phyloP scores from a whole-genome alignment of 768 basidiomycete genomes.

The Leccinellum albellum region DNA sequence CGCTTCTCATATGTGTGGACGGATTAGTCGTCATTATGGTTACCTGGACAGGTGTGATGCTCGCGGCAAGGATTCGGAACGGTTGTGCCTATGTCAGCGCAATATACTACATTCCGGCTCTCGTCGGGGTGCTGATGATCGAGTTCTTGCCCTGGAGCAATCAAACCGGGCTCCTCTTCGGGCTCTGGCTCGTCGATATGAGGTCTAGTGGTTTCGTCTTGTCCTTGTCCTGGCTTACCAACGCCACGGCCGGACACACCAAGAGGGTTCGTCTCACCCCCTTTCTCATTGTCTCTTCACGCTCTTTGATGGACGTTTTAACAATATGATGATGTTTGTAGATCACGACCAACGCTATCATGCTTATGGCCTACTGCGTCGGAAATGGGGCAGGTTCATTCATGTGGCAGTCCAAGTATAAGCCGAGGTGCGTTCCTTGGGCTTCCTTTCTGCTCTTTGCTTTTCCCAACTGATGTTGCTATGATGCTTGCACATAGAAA shows the following conservation, averaged over 20 bases:
- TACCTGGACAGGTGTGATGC: slow-evolving; percentile 59
- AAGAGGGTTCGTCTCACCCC: slow-evolving; percentile 53
- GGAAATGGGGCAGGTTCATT: slow-evolving; percentile 69
- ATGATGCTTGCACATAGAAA: slow-evolving; percentile 29
- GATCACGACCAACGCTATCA: slow-evolving; percentile 55
- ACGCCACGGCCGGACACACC: slow-evolving; percentile 67
- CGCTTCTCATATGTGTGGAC: slow-evolving; percentile 63
- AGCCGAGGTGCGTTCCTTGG: slow-evolving; percentile 48
- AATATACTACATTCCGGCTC: slow-evolving; percentile 60
- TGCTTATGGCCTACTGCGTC: slow-evolving; percentile 66
- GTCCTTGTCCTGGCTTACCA: slow-evolving; percentile 60
- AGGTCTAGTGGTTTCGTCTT: slow-evolving; percentile 55
- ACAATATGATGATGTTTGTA: neutral
- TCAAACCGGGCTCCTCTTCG: slow-evolving; percentile 61
- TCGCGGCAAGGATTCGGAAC: slow-evolving; percentile 55
- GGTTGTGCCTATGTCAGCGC: slow-evolving; percentile 60
- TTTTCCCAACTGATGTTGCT: too few relatives aligned
- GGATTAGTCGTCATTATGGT: slow-evolving; percentile 65
- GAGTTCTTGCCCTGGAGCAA: slow-evolving; percentile 63
- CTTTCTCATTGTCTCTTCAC: neutral
- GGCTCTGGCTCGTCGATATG: slow-evolving; percentile 36
- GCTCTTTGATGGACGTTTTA: neutral
- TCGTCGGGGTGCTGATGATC: slow-evolving; percentile 59
- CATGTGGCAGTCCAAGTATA: slow-evolving; percentile 71
- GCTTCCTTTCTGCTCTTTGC: neutral